These are phyloP conservation scores for Penstemon newberryi DNA, from an alignment of 257 asterid genomes.

Conservation along the genomic window DNA sequence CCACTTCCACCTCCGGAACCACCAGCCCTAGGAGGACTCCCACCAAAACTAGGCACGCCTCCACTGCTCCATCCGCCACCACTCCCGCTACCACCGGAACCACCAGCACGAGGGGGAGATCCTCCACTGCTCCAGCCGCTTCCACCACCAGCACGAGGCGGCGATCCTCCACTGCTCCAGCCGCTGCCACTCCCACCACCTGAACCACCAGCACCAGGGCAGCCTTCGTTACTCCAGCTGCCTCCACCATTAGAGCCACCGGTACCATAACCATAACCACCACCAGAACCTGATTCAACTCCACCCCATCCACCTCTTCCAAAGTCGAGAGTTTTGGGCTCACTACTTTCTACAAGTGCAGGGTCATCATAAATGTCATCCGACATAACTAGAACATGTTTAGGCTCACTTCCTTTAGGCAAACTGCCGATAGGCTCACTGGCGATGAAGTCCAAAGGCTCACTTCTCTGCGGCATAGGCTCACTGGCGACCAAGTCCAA, in stretches of 20 bases:
- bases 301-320: neutral
- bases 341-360: neutral
- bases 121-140: neutral
- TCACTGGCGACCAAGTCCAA: neutral
- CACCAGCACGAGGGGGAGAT: neutral
- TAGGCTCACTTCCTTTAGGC: no score
- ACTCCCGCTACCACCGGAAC: constrained; percentile 11
- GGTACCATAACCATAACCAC: neutral
- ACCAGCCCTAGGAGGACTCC: neutral
- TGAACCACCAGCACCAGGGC: neutral
- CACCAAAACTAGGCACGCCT: neutral
- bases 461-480: neutral
- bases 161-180: neutral
- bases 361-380: neutral
- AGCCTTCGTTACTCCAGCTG: neutral
- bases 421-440: no score
- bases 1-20: neutral
- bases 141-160: neutral
- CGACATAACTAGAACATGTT: neutral
- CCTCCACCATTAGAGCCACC: neutral
- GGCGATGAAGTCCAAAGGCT: no score
- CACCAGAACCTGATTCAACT: neutral
- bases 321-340: no score
- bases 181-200: neutral
- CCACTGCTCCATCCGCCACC: constrained; percentile 3